A percentile compares a stretch with the other conserved stretches of the same genome.
phyloP scores from a whole-genome alignment of 129 eudicot genomes.

The Flaveria linearis region DNA sequence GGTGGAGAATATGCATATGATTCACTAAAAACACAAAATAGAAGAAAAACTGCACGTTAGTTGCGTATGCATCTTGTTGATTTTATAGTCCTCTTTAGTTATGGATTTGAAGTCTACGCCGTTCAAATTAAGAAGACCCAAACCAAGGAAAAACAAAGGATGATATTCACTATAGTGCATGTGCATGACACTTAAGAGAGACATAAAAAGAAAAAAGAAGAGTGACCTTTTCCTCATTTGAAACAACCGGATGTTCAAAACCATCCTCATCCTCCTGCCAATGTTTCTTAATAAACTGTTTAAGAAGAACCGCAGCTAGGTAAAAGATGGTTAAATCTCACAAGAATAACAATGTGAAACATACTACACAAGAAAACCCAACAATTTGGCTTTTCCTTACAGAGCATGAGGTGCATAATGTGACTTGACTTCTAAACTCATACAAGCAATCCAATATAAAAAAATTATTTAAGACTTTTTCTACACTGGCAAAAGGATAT shows the following conservation, averaged over 20 bases:
- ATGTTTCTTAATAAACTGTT: constrained; percentile 87
- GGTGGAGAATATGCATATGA: constrained; percentile 8
- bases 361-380: constrained; percentile 6
- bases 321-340: constrained; percentile 56
- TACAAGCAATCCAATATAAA: constrained; percentile 1
- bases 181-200: constrained; percentile 2
- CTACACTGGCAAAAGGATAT: constrained; percentile 65
- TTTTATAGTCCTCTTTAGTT: background rate
- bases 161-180: background rate
- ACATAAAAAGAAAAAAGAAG: background rate
- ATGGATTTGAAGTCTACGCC: background rate
- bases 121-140: background rate
- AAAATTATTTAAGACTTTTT: constrained; percentile 12
- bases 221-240: constrained; percentile 81
- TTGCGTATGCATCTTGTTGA: background rate
- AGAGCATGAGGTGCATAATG: constrained; percentile 10
- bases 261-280: constrained; percentile 91
- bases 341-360: constrained; percentile 37
- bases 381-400: background rate
- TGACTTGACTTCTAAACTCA: background rate
- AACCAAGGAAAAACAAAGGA: background rate
- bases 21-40: background rate
- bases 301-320: constrained; percentile 93
- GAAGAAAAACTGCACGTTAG: background rate
- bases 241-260: constrained; percentile 87